Base-by-base conservation (phyloP, 2,329 filamentous ascomycete genomes). In the Hirsutella thompsonii region DNA sequence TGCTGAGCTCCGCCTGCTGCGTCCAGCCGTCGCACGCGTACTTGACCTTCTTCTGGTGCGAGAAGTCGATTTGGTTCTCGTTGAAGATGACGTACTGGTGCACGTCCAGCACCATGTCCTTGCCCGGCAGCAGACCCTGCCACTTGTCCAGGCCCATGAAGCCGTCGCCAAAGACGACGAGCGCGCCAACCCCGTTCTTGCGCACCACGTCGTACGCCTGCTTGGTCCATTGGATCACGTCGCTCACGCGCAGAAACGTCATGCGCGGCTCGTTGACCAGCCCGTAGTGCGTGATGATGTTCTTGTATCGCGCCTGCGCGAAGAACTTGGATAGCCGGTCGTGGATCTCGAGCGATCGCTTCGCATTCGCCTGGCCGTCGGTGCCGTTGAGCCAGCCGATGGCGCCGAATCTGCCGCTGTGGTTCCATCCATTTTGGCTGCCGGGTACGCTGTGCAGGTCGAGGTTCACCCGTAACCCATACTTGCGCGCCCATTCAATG, bases 61-160 rank as follows among this genome's bases (percentile, higher is more conserved):
- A 81, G 55, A 83, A 81, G 37, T 77, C 74, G 55, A 98, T 83
- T 60, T 94, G 86, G 49, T 83, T 79, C 32, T 77, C 76, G 69
- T 98, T 95, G 73, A 98, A 98, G 60, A 95, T 95, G 55, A 94
- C 86, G 61, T 98, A 98, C 61, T 96, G 90, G 63, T 98, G 92
- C 30, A 93, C 92, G 62, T 98, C 92, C n/a, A 98, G 76, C 16
- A 94, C 75, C 48, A 96, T 69, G 47, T 80, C 74, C 37, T 81
- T 70, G 19, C 72, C 70, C 49, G 82, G 75, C 50, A 96, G 74
- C 57, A 83, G 72, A 33, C 85, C 86, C 58, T 94, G 80, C 92
- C 92, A 98, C 55, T 93, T 90, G 49, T 73, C 71, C 4, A 96
- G 74, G 10, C 90, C 90, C 64, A 93, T 77, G 68, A 98, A 98